A percentile compares a stretch with the other conserved stretches of the same genome.
Evolutionary conservation across 495 filamentous ascomycete genomes (phyloP).

Genomic region (Acidomyces sp.): DNA sequence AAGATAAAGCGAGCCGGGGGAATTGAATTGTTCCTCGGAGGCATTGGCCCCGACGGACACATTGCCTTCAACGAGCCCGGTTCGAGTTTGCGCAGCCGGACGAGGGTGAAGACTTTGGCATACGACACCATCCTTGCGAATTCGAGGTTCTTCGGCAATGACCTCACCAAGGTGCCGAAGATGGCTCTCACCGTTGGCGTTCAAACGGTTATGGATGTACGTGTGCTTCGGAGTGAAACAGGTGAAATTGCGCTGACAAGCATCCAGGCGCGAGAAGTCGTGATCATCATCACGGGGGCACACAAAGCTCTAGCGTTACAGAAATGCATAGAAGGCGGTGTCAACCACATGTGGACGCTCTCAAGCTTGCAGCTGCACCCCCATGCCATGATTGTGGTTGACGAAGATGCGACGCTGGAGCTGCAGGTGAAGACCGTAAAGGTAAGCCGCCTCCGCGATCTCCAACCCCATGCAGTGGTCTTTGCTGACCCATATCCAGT

Average conservation of each 20-base stretch:
- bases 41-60: conserved; percentile 75
- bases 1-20: conserved; percentile 63
- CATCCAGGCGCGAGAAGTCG: conserved; percentile 45
- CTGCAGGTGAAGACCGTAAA: conserved; percentile 79
- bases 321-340: conserved; percentile 64
- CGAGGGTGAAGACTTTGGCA: conserved; percentile 72
- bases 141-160: conserved; percentile 66
- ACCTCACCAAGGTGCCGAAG: conserved; percentile 58
- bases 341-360: conserved; percentile 85
- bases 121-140: conserved; percentile 82
- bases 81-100: conserved; percentile 62
- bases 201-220: conserved; percentile 64
- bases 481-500: conserved; percentile 29
- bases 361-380: conserved; percentile 68
- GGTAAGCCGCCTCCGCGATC: conserved; percentile 26
- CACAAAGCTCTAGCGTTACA: conserved; percentile 73
- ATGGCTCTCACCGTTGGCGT: conserved; percentile 81
- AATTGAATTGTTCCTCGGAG: conserved; percentile 75
- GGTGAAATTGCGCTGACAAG: background rate
- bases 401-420: conserved; percentile 74
- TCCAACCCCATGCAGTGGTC: conserved; percentile 1
- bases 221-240: conserved; percentile 5
- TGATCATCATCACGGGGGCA: conserved; percentile 67
- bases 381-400: conserved; percentile 67
- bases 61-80: conserved; percentile 87